phyloP scores from a whole-genome alignment of 805 yeast species.

The Huiozyma sinensis region DNA sequence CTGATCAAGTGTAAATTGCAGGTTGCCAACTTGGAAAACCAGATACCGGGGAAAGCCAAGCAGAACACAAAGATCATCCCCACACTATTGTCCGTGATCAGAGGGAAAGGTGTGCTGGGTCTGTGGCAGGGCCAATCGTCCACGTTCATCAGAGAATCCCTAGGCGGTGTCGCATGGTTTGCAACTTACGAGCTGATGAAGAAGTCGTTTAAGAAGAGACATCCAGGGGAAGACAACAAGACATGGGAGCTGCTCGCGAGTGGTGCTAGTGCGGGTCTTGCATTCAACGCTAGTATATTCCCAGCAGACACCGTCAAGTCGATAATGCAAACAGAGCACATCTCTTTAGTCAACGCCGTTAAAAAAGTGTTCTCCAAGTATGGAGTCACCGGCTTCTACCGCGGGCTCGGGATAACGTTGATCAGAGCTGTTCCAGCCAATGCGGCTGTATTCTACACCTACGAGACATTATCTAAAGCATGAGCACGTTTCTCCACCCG shows the following conservation, averaged over 20 bases:
- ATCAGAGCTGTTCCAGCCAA: conserved; percentile 81
- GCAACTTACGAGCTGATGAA: conserved; percentile 67
- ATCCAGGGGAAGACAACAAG: conserved; percentile 22
- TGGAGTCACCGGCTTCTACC: conserved; percentile 66
- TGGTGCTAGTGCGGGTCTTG: conserved; percentile 82
- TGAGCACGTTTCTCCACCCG: neutral
- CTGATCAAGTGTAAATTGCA: conserved; percentile 81
- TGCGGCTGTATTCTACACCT: conserved; percentile 73
- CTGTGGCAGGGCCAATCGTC: conserved; percentile 83
- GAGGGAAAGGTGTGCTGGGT: conserved; percentile 52
- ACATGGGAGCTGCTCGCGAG: conserved; percentile 52
- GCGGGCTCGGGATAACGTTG: conserved; percentile 77
- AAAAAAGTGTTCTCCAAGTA: conserved; percentile 36
- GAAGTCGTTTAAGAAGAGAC: conserved; percentile 21
- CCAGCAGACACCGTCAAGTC: conserved; percentile 90
- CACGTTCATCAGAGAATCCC: conserved; percentile 71
- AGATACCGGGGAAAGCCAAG: conserved; percentile 15
- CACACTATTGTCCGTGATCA: conserved; percentile 34
- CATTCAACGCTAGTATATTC: conserved; percentile 68
- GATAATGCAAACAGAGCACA: conserved; percentile 48
- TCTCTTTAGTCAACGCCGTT: conserved; percentile 34
- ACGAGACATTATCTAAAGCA: conserved; percentile 39
- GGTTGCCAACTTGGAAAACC: conserved; percentile 34
- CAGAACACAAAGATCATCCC: conserved; percentile 24
- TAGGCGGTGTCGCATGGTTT: conserved; percentile 92